Evolutionary conservation across 2,329 filamentous ascomycete genomes (phyloP).

Genomic region (Pseudogymnoascus sp.): DNA sequence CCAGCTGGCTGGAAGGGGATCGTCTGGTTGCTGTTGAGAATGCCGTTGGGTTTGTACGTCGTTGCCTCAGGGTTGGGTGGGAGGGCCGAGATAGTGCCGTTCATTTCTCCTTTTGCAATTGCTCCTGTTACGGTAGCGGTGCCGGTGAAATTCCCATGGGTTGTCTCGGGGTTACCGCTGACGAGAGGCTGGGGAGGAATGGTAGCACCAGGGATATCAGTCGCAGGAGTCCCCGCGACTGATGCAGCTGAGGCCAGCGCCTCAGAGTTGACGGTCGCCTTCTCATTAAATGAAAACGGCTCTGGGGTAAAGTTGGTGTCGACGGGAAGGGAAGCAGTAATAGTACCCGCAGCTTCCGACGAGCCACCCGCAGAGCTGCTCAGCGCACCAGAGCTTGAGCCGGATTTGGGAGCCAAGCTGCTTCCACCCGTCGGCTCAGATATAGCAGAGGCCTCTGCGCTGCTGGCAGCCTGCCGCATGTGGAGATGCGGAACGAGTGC

Average conservation of each 20-base stretch:
- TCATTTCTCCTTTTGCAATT: constrained; percentile 49
- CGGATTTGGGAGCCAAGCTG: neutral
- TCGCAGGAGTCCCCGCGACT: constrained; percentile 20
- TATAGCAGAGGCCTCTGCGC: neutral
- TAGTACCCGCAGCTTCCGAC: neutral
- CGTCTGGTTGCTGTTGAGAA: constrained; percentile 59
- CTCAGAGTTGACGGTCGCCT: constrained; percentile 21
- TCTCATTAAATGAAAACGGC: constrained; percentile 22
- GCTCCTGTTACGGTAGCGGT: constrained; percentile 63
- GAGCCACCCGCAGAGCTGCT: neutral
- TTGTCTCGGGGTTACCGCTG: constrained; percentile 51
- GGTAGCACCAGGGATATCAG: constrained; percentile 24
- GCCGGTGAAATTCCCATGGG: constrained; percentile 63
- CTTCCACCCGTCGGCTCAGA: neutral
- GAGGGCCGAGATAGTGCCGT: constrained; percentile 43
- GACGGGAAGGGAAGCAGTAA: neutral
- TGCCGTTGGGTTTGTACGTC: constrained; percentile 65
- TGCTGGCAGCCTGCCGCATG: neutral
- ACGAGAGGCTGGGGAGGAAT: constrained; percentile 32
- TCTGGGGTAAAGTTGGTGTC: constrained; percentile 2
- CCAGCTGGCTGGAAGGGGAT: constrained; percentile 67
- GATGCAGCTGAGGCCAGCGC: constrained; percentile 21
- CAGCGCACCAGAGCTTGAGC: neutral
- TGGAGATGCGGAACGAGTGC: neutral
- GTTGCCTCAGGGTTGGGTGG: constrained; percentile 57